Percentiles rank a stretch among this genome's conserved stretches.
Conservation (phyloP, 768 basidiomycete genomes). For the Psilocybe cubensis region DNA sequence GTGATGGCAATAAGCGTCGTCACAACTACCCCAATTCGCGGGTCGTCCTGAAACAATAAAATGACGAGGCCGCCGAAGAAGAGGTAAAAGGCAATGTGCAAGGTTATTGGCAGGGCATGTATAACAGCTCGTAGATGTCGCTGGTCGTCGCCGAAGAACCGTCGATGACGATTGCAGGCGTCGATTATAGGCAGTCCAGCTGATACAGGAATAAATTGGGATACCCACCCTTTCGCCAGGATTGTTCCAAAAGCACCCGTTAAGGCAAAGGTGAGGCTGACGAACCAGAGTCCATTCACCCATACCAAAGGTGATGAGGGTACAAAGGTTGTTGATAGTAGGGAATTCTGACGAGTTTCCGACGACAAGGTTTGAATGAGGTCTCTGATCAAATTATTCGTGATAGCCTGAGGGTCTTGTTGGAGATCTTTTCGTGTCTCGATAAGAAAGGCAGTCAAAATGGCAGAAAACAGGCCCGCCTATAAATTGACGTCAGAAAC, state of each 20-base stretch:
- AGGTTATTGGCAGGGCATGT: slow-evolving; percentile 17
- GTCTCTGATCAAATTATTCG: slow-evolving; percentile 13
- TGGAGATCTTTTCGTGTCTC: slow-evolving; percentile 20
- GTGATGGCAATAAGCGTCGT: slow-evolving; percentile 12
- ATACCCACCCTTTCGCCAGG: slow-evolving; percentile 26
- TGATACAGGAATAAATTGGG: slow-evolving; percentile 19
- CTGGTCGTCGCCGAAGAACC: slow-evolving; percentile 18
- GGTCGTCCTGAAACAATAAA: slow-evolving; percentile 16
- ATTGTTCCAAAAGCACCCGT: slow-evolving; percentile 31
- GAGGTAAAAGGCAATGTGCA: slow-evolving; percentile 22
- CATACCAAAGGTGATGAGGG: slow-evolving; percentile 18
- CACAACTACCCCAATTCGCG: slow-evolving; percentile 13
- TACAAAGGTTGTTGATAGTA: not conserved
- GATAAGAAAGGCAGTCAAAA: slow-evolving; percentile 24
- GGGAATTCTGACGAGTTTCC: not conserved
- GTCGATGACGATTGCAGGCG: slow-evolving; percentile 21
- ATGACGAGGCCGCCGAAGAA: slow-evolving; percentile 23
- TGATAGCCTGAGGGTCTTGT: slow-evolving; percentile 17
- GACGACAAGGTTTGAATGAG: slow-evolving; percentile 2
- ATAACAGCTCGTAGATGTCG: slow-evolving; percentile 20
- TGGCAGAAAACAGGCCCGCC: slow-evolving; percentile 28
- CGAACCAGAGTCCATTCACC: slow-evolving; percentile 28
- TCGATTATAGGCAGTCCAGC: slow-evolving; percentile 18
- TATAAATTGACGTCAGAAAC: not conserved
- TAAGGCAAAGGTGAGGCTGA: slow-evolving; percentile 27